Conservation (phyloP, 75 land plant species). For the Picea sitchensis region DNA sequence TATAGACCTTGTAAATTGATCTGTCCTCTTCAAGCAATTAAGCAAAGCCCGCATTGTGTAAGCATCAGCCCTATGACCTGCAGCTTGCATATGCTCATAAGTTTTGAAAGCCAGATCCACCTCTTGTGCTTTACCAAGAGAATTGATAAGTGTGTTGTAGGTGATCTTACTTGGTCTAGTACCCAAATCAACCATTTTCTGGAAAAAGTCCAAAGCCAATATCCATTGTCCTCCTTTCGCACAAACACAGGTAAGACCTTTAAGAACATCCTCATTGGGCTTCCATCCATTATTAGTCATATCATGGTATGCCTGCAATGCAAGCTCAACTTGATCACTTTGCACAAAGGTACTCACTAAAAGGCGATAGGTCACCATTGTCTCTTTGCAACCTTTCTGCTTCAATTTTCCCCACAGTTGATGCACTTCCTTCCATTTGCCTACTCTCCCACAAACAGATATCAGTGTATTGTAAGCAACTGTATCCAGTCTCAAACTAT, state of each 20-base stretch:
- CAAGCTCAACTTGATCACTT: conserved; percentile 54
- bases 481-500: conserved; percentile 20
- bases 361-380: conserved; percentile 44
- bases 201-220: conserved; percentile 42
- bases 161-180: conserved; percentile 43
- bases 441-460: conserved; percentile 40
- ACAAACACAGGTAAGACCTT: conserved; percentile 52
- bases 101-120: conserved; percentile 41
- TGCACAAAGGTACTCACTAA: conserved; percentile 69
- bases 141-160: conserved; percentile 60
- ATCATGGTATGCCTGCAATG: conserved; percentile 51
- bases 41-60: conserved; percentile 63
- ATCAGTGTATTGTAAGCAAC: conserved; percentile 67
- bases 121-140: conserved; percentile 54
- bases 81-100: conserved; percentile 29
- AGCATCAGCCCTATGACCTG: conserved; percentile 39
- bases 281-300: conserved; percentile 37
- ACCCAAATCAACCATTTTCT: conserved; percentile 38
- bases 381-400: conserved; percentile 37
- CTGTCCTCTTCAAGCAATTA: conserved; percentile 40
- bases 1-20: conserved; percentile 39
- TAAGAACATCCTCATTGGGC: conserved; percentile 48
- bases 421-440: conserved; percentile 41
- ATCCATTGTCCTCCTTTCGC: conserved; percentile 64
- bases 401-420: conserved; percentile 51